A percentile compares a stretch with the other conserved stretches of the same genome.
Conservation (phyloP, 768 basidiomycete species). For the Tricholomella constricta region DNA sequence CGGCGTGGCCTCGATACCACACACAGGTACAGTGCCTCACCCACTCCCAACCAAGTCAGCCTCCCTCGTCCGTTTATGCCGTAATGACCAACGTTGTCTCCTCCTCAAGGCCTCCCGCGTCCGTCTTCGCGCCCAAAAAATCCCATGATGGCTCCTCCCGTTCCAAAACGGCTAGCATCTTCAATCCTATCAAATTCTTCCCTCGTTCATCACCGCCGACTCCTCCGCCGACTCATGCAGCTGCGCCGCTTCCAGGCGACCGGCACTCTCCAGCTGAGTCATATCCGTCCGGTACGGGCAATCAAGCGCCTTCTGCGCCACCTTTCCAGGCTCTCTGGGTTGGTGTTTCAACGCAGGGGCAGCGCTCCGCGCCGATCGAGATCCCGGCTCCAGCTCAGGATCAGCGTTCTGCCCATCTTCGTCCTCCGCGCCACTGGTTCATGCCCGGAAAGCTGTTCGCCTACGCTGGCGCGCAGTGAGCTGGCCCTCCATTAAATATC, state of each 20-base stretch:
- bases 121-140: conserved; percentile 22
- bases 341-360: conserved; percentile 24
- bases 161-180: conserved; percentile 37
- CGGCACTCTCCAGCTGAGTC: conserved; percentile 30
- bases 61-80: conserved; percentile 40
- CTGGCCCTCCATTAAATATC: neutral
- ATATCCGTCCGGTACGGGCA: conserved; percentile 36
- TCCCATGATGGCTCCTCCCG: conserved; percentile 22
- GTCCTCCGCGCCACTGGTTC: conserved; percentile 55
- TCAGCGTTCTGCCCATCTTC: conserved; percentile 24
- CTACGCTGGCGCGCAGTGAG: conserved; percentile 37
- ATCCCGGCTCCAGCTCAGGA: conserved; percentile 30
- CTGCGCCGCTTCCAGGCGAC: conserved; percentile 29
- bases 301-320: conserved; percentile 39
- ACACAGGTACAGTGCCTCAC: conserved; percentile 36
- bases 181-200: conserved; percentile 49
- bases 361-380: conserved; percentile 19
- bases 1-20: conserved; percentile 33
- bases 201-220: conserved; percentile 50
- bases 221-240: conserved; percentile 33
- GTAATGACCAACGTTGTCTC: conserved; percentile 43
- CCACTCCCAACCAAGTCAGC: conserved; percentile 43
- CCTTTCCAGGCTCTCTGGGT: conserved; percentile 36
- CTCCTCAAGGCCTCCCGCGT: conserved; percentile 39
- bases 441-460: conserved; percentile 53